phyloP scores from a whole-genome alignment of 192 early-diverging fungal species.

The Globomyces pollinis-pini region DNA sequence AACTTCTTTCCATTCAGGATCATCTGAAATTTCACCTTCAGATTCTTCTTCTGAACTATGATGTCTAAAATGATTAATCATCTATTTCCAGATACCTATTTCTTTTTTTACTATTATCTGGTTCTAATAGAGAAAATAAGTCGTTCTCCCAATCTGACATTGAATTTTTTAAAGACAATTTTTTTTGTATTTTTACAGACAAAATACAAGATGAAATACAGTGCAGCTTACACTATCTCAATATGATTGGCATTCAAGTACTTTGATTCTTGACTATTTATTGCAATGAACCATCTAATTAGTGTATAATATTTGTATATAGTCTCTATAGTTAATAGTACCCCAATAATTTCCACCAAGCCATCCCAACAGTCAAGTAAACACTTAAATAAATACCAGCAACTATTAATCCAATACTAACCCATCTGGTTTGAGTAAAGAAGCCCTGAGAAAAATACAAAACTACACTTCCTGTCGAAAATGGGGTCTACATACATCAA shows the following conservation, averaged over 20 bases:
- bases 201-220: no score
- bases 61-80: neutral
- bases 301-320: no score
- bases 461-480: slow-evolving; percentile 45
- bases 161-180: no score
- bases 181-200: no score
- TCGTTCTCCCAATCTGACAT: slow-evolving; percentile 4
- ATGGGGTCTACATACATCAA: slow-evolving; percentile 20
- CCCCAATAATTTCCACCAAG: slow-evolving; percentile 33
- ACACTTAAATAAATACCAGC: slow-evolving; percentile 44
- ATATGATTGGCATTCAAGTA: no score
- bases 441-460: slow-evolving; percentile 57
- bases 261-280: no score
- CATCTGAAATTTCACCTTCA: slow-evolving; percentile 11
- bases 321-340: no score
- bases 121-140: neutral
- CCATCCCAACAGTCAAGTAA: slow-evolving; percentile 53
- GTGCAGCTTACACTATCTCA: no score
- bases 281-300: no score
- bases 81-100: neutral
- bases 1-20: slow-evolving; percentile 10
- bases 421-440: slow-evolving; percentile 52
- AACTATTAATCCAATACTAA: slow-evolving; percentile 46
- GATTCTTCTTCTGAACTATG: slow-evolving; percentile 5
- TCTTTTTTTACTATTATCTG: neutral